phyloP scores from a whole-genome alignment of 202 grass and related monocot species.

The Saccharum hybrid region DNA sequence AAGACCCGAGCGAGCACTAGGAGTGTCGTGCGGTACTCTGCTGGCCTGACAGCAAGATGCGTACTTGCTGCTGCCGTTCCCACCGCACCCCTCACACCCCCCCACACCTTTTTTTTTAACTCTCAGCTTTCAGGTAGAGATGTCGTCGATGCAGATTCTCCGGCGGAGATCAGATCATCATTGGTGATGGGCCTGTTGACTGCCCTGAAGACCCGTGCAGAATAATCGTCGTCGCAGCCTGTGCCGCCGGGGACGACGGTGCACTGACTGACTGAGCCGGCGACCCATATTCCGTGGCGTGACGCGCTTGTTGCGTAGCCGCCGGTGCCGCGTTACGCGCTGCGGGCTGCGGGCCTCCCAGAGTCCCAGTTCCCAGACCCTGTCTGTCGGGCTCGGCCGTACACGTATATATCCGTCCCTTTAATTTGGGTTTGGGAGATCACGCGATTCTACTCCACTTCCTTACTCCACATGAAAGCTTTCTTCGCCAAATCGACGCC shows the following conservation, averaged over 20 bases:
- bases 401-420: too few relatives aligned
- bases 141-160: constrained; percentile 56
- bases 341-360: constrained; percentile 5
- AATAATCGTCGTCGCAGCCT: constrained; percentile 9
- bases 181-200: constrained; percentile 45
- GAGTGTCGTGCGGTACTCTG: background rate
- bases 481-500: too few relatives aligned
- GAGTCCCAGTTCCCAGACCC: background rate
- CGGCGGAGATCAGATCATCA: constrained; percentile 11
- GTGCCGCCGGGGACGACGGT: background rate
- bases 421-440: too few relatives aligned
- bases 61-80: constrained; percentile 7
- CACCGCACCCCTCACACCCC: too few relatives aligned
- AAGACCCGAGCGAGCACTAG: background rate
- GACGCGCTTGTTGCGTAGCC: constrained; percentile 39
- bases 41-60: constrained; percentile 34
- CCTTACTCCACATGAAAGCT: too few relatives aligned
- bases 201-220: constrained; percentile 44
- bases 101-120: too few relatives aligned
- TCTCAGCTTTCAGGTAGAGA: constrained; percentile 45
- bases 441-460: too few relatives aligned
- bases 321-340: constrained; percentile 28
- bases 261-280: too few relatives aligned
- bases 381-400: constrained; percentile 28
- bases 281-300: too few relatives aligned